Evolutionary conservation across 1,139 yeast species (phyloP).

Genomic region (Waltiozyma solani): DNA sequence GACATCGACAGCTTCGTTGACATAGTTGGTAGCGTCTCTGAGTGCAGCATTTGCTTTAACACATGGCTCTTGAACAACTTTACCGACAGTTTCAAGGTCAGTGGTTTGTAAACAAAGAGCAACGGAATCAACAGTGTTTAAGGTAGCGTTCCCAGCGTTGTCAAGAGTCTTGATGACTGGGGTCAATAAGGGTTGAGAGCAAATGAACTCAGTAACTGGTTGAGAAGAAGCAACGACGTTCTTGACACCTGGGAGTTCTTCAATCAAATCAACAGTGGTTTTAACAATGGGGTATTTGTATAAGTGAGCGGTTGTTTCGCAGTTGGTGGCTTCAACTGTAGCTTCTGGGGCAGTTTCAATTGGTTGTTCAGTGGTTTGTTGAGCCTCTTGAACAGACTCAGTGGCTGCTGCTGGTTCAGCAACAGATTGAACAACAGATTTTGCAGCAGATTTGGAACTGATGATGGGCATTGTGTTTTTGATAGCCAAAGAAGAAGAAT

Average conservation of each 20-base stretch:
- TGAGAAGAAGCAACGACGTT: constrained; percentile 29
- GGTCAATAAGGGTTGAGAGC: constrained; percentile 23
- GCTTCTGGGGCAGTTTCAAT: too few species aligned
- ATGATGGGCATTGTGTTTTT: background rate
- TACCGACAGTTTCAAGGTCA: constrained; percentile 21
- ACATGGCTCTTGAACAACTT: constrained; percentile 22
- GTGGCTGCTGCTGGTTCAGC: background rate
- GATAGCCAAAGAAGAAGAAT: too few species aligned
- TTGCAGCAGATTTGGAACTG: background rate
- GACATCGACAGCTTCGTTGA: constrained; percentile 17
- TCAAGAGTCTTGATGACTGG: constrained; percentile 28
- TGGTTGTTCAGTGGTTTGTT: background rate
- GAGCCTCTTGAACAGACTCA: background rate
- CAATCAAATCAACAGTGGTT: constrained; percentile 28
- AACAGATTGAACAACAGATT: background rate
- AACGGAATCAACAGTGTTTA: constrained; percentile 22
- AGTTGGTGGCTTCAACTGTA: constrained; percentile 1
- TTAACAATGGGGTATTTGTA: constrained; percentile 30
- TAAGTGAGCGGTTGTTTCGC: constrained; percentile 15
- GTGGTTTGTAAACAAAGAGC: constrained; percentile 25
- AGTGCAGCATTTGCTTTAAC: constrained; percentile 18
- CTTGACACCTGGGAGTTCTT: constrained; percentile 28
- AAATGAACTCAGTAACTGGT: constrained; percentile 19
- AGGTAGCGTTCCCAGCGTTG: constrained; percentile 21
- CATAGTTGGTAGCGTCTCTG: constrained; percentile 20